Base-by-base conservation (phyloP, 192 early-diverging fungal species). In the Coemansia sp. region DNA sequence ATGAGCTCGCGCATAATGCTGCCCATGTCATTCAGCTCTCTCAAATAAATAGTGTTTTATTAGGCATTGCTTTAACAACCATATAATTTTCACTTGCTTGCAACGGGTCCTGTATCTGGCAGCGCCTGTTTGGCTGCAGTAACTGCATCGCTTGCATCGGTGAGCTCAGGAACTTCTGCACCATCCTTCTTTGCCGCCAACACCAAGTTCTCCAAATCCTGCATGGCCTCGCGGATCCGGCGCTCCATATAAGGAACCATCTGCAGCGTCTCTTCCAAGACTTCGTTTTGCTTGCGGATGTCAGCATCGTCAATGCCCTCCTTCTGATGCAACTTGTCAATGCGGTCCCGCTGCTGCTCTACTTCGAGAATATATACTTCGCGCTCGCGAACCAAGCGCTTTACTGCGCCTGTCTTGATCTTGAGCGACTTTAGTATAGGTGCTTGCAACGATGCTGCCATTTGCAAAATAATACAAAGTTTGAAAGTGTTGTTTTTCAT, bases 1-100 rank as follows among this genome's bases (percentile, higher is more conserved):
- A 94, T 94, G 92, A 81, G 92, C 59, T 83, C 88, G 40, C 75
- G 79, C 32, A 91, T 94, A 49, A 76, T 94, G 62, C 66, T 81
- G 9, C 90, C 92, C 31, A 72, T 90, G 58, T 51, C 78, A 6
- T 92, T 87, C 56, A 90, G 88, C 65, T 87, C 90, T 15, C 79
- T 92, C 21, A 84, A 85, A 69, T 90, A 36, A 42, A 8, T 14
- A 5, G 6, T 23, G 11, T 53, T 17, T 23, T 39, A 16, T 53
- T 40, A 10, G 11, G 38, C 17, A 14, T 53, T 53, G 16, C 5
- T 40, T 7, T 40, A 40, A 34, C 32, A 34, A 34, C 3, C n/a
- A 42, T 16, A 9, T n/a, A 18, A 15, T 42, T 5, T n/a, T 15
- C 23, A 34, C 6, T 34, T 34, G 32, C 10, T 34, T 34, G 32